phyloP scores from a whole-genome alignment of 2,329 filamentous ascomycete genomes.

The Pseudogymnoascus sp. region DNA sequence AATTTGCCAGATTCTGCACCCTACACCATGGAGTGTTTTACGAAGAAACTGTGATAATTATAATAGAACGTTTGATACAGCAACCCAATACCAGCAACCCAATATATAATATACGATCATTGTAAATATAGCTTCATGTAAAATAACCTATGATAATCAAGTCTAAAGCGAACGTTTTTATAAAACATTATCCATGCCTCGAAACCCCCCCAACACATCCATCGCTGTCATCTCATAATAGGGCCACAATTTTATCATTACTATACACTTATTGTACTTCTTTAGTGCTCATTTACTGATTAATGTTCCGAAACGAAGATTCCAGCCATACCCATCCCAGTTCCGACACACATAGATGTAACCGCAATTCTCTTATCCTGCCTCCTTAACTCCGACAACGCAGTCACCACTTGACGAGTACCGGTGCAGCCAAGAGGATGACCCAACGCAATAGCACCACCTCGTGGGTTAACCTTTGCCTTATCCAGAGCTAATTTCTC shows the following conservation, averaged over 20 bases:
- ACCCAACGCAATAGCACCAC: slow-evolving; percentile 89
- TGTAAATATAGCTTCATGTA: background rate
- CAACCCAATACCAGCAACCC: no score
- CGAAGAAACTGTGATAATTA: background rate
- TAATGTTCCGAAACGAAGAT: slow-evolving; percentile 85
- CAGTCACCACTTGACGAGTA: slow-evolving; percentile 82
- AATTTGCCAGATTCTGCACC: background rate
- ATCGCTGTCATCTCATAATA: background rate
- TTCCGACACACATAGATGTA: slow-evolving; percentile 93
- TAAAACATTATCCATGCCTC: background rate
- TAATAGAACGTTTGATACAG: background rate
- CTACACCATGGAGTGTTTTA: background rate
- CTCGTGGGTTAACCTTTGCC: slow-evolving; percentile 93
- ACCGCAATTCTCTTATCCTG: slow-evolving; percentile 78
- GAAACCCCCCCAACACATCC: background rate
- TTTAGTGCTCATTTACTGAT: background rate
- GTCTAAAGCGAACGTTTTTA: background rate
- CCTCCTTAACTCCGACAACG: slow-evolving; percentile 81
- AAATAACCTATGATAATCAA: background rate
- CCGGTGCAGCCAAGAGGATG: slow-evolving; percentile 93
- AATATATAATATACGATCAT: background rate
- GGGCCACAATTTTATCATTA: background rate
- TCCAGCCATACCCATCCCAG: slow-evolving; percentile 94
- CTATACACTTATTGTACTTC: background rate
- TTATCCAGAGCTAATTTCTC: slow-evolving; percentile 74